Evolutionary conservation across 139 green algal species (phyloP), one percentile per base, ranked within the genome.

Genomic region (Closterium sp.): DNA sequence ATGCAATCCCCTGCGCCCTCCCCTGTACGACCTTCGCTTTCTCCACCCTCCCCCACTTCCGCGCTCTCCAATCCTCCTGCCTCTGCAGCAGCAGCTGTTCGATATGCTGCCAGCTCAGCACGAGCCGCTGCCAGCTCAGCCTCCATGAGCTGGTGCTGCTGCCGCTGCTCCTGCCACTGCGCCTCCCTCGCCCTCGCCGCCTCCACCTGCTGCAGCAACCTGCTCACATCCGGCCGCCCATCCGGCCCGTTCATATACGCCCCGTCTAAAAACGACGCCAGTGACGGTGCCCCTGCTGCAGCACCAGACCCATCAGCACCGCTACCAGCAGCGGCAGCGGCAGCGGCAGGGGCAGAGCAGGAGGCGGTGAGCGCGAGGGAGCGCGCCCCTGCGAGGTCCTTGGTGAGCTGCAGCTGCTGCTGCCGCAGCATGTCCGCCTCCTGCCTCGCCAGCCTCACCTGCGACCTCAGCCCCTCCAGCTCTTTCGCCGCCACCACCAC

Each of bases 391-490:
- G 70, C 89, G 4, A 93, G 89, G 22, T 85, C 89, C 17, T 28
- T 21, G 21, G 89, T 32, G 38, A 93, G 91, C 88, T 94, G 38
- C 2, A 90, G 89, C 31, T 93, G 70, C 88, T 93, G 32, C 30
- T 31, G 30, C 50, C n/a, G 22, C 30, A 94, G 45, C 89, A 32
- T 90, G 24, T 91, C 89, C 32, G 29, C 29, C 88, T 94, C 91
- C 13, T 93, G n/a, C 13, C 88, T 2, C 34, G 94, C 34, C 89
- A 70, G 6, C 38, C 86, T 89, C 91, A 94, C 19, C 45, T 94
- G 42, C 91, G 50, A 89, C 28, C 88, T 88, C 32, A 94, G 32
- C 22, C 31, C 86, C 42, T 94, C 91, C 28, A 94, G 24, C 89
- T 94, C 91, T 3, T 30, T 31, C 24, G n/a, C 50, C 89, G 90